A percentile compares a stretch with the other conserved stretches of the same genome.
Evolutionary conservation across 306 rosid genomes (phyloP).

Genomic region (Oxytropis ochrocephala): DNA sequence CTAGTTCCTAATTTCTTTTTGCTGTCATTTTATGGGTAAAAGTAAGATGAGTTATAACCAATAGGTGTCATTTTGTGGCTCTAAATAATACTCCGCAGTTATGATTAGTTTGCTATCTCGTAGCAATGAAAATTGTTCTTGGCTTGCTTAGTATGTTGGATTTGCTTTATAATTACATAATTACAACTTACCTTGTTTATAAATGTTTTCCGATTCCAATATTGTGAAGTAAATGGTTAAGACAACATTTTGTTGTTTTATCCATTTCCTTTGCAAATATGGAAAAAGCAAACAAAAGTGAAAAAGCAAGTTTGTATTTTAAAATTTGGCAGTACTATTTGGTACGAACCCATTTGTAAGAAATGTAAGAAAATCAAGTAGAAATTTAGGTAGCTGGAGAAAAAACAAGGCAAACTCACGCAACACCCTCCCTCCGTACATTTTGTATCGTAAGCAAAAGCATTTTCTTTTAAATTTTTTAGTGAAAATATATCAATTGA

Average conservation of each 20-base stretch:
- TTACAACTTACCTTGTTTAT: background rate
- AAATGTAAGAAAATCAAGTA: too few species aligned
- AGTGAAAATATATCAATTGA: background rate
- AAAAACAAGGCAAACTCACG: too few species aligned
- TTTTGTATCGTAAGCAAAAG: too few species aligned
- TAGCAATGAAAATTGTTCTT: background rate
- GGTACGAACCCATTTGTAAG: too few species aligned
- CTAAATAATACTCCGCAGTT: background rate
- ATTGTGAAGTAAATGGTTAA: background rate
- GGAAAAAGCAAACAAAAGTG: too few species aligned
- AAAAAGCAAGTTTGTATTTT: background rate
- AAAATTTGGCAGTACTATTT: too few species aligned
- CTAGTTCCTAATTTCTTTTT: background rate
- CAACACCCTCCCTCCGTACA: too few species aligned
- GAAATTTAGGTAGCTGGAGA: too few species aligned
- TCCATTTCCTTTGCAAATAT: background rate
- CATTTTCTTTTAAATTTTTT: background rate
- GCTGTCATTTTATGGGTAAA: background rate
- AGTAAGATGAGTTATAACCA: background rate
- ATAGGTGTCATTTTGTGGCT: background rate
- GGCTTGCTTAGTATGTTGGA: background rate
- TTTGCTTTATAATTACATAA: background rate
- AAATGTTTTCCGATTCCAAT: background rate
- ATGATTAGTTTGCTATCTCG: background rate
- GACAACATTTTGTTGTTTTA: background rate